Conservation (phyloP, 148 eudicot species). For the Spergularia marina region DNA sequence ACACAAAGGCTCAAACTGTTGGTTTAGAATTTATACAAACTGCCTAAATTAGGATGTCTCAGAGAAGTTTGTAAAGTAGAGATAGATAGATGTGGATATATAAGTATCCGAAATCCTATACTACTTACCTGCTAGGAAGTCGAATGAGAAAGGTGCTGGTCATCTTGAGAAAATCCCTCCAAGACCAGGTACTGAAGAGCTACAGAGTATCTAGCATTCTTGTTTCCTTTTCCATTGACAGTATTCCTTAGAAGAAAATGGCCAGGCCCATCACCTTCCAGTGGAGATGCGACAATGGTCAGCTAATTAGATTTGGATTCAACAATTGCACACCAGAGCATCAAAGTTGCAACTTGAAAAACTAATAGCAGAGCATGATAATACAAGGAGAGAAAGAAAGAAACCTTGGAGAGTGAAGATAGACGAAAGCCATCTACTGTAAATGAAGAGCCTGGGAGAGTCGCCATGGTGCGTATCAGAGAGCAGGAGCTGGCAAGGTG, state of each 20-base stretch:
- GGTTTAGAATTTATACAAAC: too few relatives aligned
- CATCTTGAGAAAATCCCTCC: conserved; percentile 50
- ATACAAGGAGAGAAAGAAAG: neutral
- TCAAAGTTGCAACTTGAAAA: neutral
- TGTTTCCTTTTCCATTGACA: conserved; percentile 24
- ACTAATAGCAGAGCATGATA: neutral
- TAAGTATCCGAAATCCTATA: neutral
- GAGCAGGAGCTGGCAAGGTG: conserved; percentile 64
- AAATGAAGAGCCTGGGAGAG: conserved; percentile 66
- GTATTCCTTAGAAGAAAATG: conserved; percentile 45
- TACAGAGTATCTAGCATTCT: conserved; percentile 68
- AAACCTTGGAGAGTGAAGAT: conserved; percentile 65
- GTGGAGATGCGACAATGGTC: neutral
- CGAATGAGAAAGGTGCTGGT: neutral
- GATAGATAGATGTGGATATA: neutral
- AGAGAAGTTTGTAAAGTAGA: neutral
- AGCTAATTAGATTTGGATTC: neutral
- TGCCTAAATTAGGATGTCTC: neutral
- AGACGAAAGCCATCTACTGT: conserved; percentile 82
- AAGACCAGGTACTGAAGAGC: conserved; percentile 72
- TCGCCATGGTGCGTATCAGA: conserved; percentile 88
- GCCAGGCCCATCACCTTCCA: conserved; percentile 54
- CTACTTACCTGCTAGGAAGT: conserved; percentile 1
- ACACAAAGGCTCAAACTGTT: too few relatives aligned
- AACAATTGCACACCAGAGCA: neutral